A percentile compares a stretch with the other conserved stretches of the same genome.
phyloP scores from a whole-genome alignment of 1,139 yeast genomes.

The Diutina mesorugosa region DNA sequence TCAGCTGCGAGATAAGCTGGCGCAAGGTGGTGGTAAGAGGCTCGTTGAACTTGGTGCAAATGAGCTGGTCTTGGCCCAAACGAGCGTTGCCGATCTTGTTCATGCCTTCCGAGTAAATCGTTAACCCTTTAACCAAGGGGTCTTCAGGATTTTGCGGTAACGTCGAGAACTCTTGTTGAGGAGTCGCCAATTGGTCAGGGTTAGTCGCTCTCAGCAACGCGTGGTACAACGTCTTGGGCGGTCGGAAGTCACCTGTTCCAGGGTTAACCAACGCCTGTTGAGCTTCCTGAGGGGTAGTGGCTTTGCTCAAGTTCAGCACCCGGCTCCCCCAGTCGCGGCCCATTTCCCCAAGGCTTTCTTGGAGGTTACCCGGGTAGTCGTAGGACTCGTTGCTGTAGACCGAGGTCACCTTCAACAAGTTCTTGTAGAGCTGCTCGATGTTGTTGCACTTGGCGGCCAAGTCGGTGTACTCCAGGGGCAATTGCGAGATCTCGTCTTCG shows the following conservation, averaged over 20 bases:
- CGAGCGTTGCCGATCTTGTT: slow-evolving; percentile 74
- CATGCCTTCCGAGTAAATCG: slow-evolving; percentile 28
- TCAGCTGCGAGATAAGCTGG: slow-evolving; percentile 52
- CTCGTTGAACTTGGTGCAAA: slow-evolving; percentile 57
- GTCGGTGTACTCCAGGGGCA: slow-evolving; percentile 73
- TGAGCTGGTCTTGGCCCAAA: slow-evolving; percentile 69
- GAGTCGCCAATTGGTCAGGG: slow-evolving; percentile 19
- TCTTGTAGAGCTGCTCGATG: slow-evolving; percentile 58
- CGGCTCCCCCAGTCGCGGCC: slow-evolving; percentile 56
- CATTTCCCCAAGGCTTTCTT: slow-evolving; percentile 64
- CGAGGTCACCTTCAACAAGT: slow-evolving; percentile 58
- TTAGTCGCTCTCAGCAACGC: slow-evolving; percentile 72
- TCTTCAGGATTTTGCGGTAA: slow-evolving; percentile 29
- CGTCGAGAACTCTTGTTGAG: slow-evolving; percentile 17
- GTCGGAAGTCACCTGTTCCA: slow-evolving; percentile 37
- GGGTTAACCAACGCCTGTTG: slow-evolving; percentile 59
- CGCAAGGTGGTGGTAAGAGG: slow-evolving; percentile 54
- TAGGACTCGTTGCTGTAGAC: slow-evolving; percentile 68
- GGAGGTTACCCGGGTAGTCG: slow-evolving; percentile 72
- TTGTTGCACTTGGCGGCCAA: slow-evolving; percentile 67
- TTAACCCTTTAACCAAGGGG: slow-evolving; percentile 30
- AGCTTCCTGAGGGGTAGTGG: slow-evolving; percentile 72
- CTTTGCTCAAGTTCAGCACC: slow-evolving; percentile 59
- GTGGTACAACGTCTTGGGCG: slow-evolving; percentile 77
- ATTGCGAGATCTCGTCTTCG: slow-evolving; percentile 65